Evolutionary conservation across 2,329 filamentous ascomycete species (phyloP).

Genomic region (Colletotrichum tamarilloi): DNA sequence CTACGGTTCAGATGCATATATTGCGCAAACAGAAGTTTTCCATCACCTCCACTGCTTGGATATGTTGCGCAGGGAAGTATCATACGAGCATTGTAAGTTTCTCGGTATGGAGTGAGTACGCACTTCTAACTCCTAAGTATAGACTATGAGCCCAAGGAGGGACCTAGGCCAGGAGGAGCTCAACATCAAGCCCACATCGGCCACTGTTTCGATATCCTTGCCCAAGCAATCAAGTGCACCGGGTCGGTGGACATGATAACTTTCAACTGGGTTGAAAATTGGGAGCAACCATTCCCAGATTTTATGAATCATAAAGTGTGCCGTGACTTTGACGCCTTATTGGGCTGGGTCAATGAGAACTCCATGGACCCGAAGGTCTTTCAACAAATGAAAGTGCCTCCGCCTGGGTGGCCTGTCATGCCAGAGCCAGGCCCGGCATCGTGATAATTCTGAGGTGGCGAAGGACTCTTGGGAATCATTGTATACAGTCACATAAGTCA

Average conservation of each 20-base stretch:
- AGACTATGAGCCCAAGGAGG: constrained; percentile 10
- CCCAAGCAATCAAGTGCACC: constrained; percentile 45
- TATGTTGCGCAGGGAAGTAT: constrained; percentile 40
- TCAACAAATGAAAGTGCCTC: constrained; percentile 8
- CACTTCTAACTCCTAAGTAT: background rate
- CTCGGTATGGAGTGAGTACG: background rate
- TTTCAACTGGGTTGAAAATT: constrained; percentile 45
- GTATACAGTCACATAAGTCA: background rate
- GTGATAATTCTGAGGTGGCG: background rate
- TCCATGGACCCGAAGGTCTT: constrained; percentile 17
- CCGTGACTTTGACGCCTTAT: constrained; percentile 41
- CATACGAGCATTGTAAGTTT: constrained; percentile 20
- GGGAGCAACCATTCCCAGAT: constrained; percentile 44
- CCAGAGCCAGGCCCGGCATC: constrained; percentile 5
- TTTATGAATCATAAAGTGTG: constrained; percentile 47
- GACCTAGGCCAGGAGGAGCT: constrained; percentile 8
- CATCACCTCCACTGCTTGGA: constrained; percentile 53
- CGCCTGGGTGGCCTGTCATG: constrained; percentile 10
- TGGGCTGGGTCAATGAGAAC: constrained; percentile 34
- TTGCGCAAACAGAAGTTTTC: constrained; percentile 48
- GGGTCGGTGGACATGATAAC: constrained; percentile 44
- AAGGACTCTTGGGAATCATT: background rate
- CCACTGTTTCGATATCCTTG: constrained; percentile 44
- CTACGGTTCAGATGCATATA: constrained; percentile 45
- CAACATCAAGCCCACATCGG: constrained; percentile 41